Base-by-base conservation (phyloP, 805 yeast genomes). In the Brettanomyces nanus region DNA sequence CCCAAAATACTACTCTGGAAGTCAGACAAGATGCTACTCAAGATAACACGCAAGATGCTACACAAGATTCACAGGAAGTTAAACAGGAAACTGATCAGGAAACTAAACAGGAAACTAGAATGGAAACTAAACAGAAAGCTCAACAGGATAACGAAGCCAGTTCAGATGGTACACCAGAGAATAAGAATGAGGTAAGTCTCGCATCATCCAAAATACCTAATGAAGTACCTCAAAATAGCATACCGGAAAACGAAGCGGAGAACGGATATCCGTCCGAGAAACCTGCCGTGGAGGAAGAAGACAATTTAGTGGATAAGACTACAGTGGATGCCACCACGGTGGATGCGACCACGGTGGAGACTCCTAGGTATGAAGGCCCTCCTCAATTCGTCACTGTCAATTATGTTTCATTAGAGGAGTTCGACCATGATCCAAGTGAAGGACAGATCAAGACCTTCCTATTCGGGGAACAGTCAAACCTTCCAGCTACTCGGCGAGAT, bases 401-500 rank as follows among this genome's bases (percentile, higher is more conserved):
- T 46, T 63, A 63, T 29, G 55, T 85, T 0, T 65, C 73, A 2
- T 61, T 83, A 32, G 66, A 76, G 42, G 72, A 71, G 27, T 74
- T 75, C 45, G 21, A 38, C 3, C 59, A 55, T 19, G 59, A 60
- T 3, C 40, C 50, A n/a, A 41, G 54, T 3, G 32, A 28, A 5
- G 51, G 58, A 6, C 56, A 59, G 10, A 51, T 72, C 19, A 61
- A 62, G 25, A 44, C 49, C 2, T 53, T 59, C n/a, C 52, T 84
- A n/a, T 69, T 85, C 45, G 95, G 95, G 2, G 55, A 62, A 7
- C 79, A 79, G 41, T 62, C 85, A 7, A 39, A 65, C 2, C 58
- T 68, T 6, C 71, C 79, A 0, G 73, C 76, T 0, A 62, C 72
- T 4, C 62, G 76, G 30, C 63, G 81, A 34, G 71, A 73, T 42